Percentiles rank a stretch among this genome's conserved stretches.
phyloP scores from a whole-genome alignment of 1,139 yeast genomes.

The Pichia sp. region DNA sequence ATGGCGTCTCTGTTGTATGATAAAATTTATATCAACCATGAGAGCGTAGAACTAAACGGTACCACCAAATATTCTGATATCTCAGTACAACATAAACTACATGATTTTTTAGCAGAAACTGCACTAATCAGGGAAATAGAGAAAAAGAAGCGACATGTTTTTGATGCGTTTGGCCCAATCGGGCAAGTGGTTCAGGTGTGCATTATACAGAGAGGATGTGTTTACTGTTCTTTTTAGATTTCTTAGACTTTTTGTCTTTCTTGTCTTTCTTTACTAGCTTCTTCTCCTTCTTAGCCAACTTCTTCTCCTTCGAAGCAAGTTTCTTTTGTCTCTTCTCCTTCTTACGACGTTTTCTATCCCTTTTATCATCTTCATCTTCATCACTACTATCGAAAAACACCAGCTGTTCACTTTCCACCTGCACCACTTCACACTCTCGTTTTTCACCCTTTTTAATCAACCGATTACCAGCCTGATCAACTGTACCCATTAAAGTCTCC shows the following conservation, averaged over 20 bases:
- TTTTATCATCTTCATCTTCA: conserved; percentile 9
- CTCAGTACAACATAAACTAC: conserved; percentile 9
- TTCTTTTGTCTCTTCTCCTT: conserved; percentile 16
- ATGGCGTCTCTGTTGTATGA: conserved; percentile 5
- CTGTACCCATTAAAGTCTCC: conserved; percentile 75
- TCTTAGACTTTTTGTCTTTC: background rate
- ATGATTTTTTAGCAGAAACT: background rate
- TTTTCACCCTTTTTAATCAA: conserved; percentile 29
- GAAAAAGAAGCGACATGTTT: background rate
- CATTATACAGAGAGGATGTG: background rate
- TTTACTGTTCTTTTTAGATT: background rate
- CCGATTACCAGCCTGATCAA: conserved; percentile 20
- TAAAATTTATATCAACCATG: background rate
- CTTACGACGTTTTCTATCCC: conserved; percentile 16
- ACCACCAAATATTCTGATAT: conserved; percentile 1
- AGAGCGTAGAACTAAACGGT: background rate
- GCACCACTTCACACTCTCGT: conserved; percentile 13
- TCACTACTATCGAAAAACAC: conserved; percentile 19
- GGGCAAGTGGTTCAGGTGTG: no score
- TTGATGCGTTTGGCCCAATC: background rate
- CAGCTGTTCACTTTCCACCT: conserved; percentile 17
- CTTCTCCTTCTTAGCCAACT: background rate
- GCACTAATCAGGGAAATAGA: conserved; percentile 23
- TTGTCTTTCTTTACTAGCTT: background rate
- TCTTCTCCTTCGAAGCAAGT: conserved; percentile 18